These are phyloP conservation scores for Pseudonitzschia delicatissima DNA, from an alignment of 108 stramenopile genomes.

Conservation along the genomic window DNA sequence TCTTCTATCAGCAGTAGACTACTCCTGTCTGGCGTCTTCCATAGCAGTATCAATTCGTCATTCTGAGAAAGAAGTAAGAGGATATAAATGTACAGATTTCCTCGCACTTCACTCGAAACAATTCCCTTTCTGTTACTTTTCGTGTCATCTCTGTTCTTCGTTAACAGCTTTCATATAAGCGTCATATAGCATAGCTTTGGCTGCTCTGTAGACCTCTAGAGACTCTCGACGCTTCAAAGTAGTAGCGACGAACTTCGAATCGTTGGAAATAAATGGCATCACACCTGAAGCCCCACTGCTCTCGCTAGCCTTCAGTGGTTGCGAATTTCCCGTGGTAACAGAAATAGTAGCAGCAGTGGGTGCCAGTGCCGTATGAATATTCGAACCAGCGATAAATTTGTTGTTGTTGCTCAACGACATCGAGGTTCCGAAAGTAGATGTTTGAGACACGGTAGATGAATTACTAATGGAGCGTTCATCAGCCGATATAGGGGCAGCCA, in stretches of 20 bases:
- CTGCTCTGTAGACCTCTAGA: constrained; percentile 30
- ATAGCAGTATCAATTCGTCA: no score
- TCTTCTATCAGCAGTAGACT: no score
- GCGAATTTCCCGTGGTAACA: neutral
- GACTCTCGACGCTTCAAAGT: constrained; percentile 28
- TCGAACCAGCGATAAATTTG: neutral
- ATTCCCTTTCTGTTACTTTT: neutral
- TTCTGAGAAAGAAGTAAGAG: no score
- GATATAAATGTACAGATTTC: constrained; percentile 7
- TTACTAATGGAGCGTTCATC: constrained; percentile 10
- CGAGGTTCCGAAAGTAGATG: neutral
- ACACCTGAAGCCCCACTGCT: neutral
- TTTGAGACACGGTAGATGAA: neutral
- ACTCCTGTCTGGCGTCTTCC: no score
- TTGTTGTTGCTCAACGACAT: neutral
- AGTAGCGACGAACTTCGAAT: constrained; percentile 27
- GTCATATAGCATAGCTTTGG: constrained; percentile 44
- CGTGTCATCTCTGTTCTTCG: neutral
- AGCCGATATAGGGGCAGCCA: neutral
- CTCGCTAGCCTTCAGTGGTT: neutral
- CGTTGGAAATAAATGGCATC: constrained; percentile 37
- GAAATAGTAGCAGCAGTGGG: neutral
- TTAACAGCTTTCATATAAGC: constrained; percentile 35
- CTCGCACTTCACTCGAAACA: neutral
- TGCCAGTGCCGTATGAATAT: neutral